These are phyloP conservation scores for Ulmus americana DNA, from an alignment of 331 rosid species.

Conservation along the genomic window DNA sequence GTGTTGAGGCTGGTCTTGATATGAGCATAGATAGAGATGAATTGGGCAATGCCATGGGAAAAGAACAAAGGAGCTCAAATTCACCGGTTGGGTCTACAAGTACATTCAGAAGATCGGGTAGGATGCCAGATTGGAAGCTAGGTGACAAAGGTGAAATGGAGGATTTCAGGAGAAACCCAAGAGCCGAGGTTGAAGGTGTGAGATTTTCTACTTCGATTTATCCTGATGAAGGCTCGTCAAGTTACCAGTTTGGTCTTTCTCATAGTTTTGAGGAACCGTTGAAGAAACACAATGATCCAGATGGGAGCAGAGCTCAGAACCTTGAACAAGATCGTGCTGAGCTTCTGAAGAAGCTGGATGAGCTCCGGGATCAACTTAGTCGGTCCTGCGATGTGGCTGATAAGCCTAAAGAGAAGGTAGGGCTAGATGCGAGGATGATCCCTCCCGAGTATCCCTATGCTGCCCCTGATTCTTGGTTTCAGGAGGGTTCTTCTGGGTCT, in stretches of 20 bases:
- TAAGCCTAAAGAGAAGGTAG: constrained; percentile 52
- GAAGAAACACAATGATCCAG: constrained; percentile 39
- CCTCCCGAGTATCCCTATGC: constrained; percentile 51
- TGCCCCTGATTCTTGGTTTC: constrained; percentile 43
- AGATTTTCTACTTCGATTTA: constrained; percentile 56
- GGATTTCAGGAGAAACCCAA: constrained; percentile 35
- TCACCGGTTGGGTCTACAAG: constrained; percentile 29
- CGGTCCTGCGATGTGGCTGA: constrained; percentile 56
- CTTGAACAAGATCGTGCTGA: constrained; percentile 83
- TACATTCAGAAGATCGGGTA: constrained; percentile 32
- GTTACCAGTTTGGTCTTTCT: constrained; percentile 32
- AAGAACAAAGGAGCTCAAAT: constrained; percentile 36
- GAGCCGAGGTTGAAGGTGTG: constrained; percentile 47
- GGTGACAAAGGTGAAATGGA: constrained; percentile 47
- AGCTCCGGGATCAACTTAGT: constrained; percentile 67
- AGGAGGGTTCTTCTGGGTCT: constrained; percentile 41
- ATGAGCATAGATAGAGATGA: constrained; percentile 30
- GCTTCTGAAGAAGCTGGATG: constrained; percentile 85
- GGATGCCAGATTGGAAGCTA: constrained; percentile 46
- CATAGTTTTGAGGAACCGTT: constrained; percentile 38
- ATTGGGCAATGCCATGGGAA: constrained; percentile 34
- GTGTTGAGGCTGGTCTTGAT: constrained; percentile 33
- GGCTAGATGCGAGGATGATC: constrained; percentile 34
- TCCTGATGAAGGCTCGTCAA: constrained; percentile 62
- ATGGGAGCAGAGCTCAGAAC: constrained; percentile 46